Evolutionary conservation across 2,329 filamentous ascomycete species (phyloP).

Genomic region (Aspergillus nomiae): DNA sequence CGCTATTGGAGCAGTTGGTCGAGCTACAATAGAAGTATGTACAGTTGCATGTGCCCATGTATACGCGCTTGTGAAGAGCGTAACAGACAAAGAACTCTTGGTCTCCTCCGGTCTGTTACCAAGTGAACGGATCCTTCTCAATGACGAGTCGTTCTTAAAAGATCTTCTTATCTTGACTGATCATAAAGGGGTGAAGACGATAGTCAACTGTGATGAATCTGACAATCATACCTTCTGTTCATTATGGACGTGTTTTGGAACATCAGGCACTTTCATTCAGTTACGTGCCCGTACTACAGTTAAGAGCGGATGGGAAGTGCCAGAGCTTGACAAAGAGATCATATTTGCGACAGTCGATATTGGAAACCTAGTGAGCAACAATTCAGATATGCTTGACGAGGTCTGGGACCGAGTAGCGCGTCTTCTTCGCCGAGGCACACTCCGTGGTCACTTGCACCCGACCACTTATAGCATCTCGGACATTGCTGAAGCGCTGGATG

Average conservation of each 20-base stretch:
- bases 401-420: conserved; percentile 16
- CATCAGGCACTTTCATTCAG: conserved; percentile 32
- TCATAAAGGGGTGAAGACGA: conserved; percentile 10
- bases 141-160: conserved; percentile 2
- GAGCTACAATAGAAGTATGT: conserved; percentile 26
- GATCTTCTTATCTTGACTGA: conserved; percentile 9
- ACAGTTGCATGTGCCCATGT: conserved; percentile 5
- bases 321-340: conserved; percentile 8
- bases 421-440: conserved; percentile 16
- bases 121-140: conserved; percentile 15
- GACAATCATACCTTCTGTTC: neutral
- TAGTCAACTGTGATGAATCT: conserved; percentile 13
- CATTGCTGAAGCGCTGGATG: conserved; percentile 15
- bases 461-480: conserved; percentile 9
- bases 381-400: conserved; percentile 1
- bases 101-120: conserved; percentile 11
- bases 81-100: neutral
- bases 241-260: neutral
- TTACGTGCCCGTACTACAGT: conserved; percentile 11
- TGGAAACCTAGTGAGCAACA: conserved; percentile 12
- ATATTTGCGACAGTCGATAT: conserved; percentile 20
- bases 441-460: conserved; percentile 13
- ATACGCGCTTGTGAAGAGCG: conserved; percentile 17
- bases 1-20: conserved; percentile 24
- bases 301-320: neutral